Evolutionary conservation across 345 rosid species (phyloP).

Genomic region (Lumnitzera racemosa): DNA sequence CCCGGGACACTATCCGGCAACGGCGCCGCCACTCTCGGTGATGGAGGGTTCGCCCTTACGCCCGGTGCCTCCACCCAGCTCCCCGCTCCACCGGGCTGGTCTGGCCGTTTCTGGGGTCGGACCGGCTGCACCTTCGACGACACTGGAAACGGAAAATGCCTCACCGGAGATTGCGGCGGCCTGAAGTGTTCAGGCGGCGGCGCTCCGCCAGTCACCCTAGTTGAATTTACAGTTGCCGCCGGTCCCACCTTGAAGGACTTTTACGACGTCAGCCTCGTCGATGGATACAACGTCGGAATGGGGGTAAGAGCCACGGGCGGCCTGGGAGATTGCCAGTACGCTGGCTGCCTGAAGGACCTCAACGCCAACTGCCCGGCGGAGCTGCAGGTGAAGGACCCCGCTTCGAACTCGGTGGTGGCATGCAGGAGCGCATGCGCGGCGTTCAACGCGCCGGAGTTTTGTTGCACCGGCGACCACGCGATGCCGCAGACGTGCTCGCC

Average conservation of each 20-base stretch:
- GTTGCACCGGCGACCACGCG: slow-evolving; percentile 67
- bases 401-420: slow-evolving; percentile 48
- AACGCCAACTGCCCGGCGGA: slow-evolving; percentile 59
- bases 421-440: slow-evolving; percentile 86
- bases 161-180: slow-evolving; percentile 73
- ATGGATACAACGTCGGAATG: slow-evolving; percentile 83
- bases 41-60: slow-evolving; percentile 54
- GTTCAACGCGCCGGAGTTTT: slow-evolving; percentile 64
- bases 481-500: slow-evolving; percentile 79
- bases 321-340: slow-evolving; percentile 61
- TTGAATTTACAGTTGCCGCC: slow-evolving; percentile 61
- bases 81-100: slow-evolving; percentile 70
- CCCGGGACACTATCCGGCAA: slow-evolving; percentile 79
- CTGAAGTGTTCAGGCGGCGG: slow-evolving; percentile 74
- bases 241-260: slow-evolving; percentile 45
- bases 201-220: slow-evolving; percentile 58
- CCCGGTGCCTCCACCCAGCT: slow-evolving; percentile 45
- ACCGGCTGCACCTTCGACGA: slow-evolving; percentile 73
- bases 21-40: slow-evolving; percentile 48
- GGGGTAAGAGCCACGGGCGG: slow-evolving; percentile 61
- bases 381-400: slow-evolving; percentile 32
- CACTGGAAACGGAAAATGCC: slow-evolving; percentile 57
- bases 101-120: slow-evolving; percentile 87
- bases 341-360: slow-evolving; percentile 71
- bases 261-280: slow-evolving; percentile 90